A percentile compares a stretch with the other conserved stretches of the same genome.
Conservation (phyloP, 2,329 filamentous ascomycete species). For the Lachnellula subtilissima region DNA sequence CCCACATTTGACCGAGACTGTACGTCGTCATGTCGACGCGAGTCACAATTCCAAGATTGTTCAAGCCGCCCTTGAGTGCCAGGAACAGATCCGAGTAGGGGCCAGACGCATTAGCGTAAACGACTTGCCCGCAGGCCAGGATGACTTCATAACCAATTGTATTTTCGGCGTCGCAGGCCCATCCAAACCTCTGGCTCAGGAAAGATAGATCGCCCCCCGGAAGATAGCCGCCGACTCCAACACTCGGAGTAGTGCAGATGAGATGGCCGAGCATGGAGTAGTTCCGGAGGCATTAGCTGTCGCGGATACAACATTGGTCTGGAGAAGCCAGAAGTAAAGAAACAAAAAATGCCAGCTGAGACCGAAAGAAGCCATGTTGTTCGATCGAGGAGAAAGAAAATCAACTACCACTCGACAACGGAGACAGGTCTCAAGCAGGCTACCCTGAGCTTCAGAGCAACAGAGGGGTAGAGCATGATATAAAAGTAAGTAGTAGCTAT, state of each 20-base stretch:
- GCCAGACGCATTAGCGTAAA: constrained; percentile 34
- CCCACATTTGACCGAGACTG: constrained; percentile 5
- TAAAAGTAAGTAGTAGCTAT: background rate
- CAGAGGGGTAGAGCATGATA: no score
- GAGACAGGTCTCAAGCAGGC: background rate
- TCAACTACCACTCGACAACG: background rate
- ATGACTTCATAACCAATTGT: constrained; percentile 23
- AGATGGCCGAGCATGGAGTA: background rate
- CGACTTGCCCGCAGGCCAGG: constrained; percentile 23
- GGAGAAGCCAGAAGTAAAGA: background rate
- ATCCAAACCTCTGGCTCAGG: constrained; percentile 10
- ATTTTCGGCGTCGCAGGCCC: constrained; percentile 11
- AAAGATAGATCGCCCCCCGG: constrained; percentile 12
- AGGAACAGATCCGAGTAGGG: constrained; percentile 45
- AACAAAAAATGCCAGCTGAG: background rate
- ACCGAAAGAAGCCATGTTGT: background rate
- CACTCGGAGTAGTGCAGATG: background rate
- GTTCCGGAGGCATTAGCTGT: background rate
- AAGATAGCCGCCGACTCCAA: constrained; percentile 17
- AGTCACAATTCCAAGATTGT: constrained; percentile 50
- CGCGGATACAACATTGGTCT: background rate
- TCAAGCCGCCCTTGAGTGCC: constrained; percentile 50
- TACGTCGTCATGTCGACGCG: constrained; percentile 33
- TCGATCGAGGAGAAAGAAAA: background rate
- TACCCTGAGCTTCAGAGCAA: background rate